Conservation (phyloP, 2,329 filamentous ascomycete species). For the Nigrospora oryzae region DNA sequence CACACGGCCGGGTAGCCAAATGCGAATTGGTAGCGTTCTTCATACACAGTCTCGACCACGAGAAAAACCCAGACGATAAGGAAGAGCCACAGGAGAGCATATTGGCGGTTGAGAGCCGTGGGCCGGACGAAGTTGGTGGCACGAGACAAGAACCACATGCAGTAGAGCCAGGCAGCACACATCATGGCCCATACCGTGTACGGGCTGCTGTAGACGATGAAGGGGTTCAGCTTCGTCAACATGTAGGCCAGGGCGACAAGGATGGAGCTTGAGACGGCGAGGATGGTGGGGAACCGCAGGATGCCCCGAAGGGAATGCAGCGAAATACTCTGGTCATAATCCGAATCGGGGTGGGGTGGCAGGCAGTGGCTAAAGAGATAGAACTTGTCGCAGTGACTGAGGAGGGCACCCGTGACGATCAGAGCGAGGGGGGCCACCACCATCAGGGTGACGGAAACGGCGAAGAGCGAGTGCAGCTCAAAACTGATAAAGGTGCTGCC, state of each 20-base stretch:
- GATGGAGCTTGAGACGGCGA: slow-evolving; percentile 55
- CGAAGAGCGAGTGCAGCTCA: slow-evolving; percentile 70
- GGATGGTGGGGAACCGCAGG: slow-evolving; percentile 69
- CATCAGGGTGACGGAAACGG: slow-evolving; percentile 71
- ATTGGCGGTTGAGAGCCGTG: slow-evolving; percentile 73
- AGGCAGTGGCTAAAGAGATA: slow-evolving; percentile 66
- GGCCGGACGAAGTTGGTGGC: slow-evolving; percentile 70
- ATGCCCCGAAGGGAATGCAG: slow-evolving; percentile 71
- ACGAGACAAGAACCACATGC: slow-evolving; percentile 71
- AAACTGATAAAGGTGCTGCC: slow-evolving; percentile 70
- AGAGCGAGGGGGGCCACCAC: slow-evolving; percentile 70
- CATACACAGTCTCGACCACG: slow-evolving; percentile 61
- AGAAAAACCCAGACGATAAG: slow-evolving; percentile 51
- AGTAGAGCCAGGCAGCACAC: slow-evolving; percentile 55
- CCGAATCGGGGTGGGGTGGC: slow-evolving; percentile 44
- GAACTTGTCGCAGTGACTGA: slow-evolving; percentile 67
- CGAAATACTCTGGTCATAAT: slow-evolving; percentile 44
- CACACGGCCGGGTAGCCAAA: slow-evolving; percentile 68
- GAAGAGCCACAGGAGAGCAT: slow-evolving; percentile 75
- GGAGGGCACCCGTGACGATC: slow-evolving; percentile 55
- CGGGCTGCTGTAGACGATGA: slow-evolving; percentile 74
- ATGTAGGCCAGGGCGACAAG: slow-evolving; percentile 64
- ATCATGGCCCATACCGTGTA: slow-evolving; percentile 84
- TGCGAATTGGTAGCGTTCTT: slow-evolving; percentile 39
- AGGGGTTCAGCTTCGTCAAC: slow-evolving; percentile 71